phyloP scores from a whole-genome alignment of 768 basidiomycete species.

The Kwoniella botswanensis region DNA sequence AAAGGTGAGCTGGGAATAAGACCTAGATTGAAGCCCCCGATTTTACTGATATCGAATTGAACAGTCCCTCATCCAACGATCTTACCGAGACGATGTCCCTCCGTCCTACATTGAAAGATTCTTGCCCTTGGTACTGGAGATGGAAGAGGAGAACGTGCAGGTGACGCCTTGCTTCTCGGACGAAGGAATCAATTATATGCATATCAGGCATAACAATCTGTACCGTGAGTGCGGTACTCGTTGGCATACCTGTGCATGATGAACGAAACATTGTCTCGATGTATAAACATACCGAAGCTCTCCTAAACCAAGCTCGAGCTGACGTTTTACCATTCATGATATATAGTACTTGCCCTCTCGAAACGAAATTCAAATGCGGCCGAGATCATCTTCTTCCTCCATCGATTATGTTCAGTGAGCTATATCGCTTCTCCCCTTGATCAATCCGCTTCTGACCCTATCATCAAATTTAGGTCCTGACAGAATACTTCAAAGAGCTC shows the following conservation, averaged over 20 bases:
- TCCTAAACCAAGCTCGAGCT: not conserved
- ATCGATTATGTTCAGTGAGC: constrained; percentile 71
- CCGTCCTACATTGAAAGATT: constrained; percentile 89
- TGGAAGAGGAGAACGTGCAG: constrained; percentile 96
- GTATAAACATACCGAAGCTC: not conserved
- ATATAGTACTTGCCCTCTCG: constrained; percentile 85
- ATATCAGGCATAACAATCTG: constrained; percentile 96
- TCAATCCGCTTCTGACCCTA: not conserved
- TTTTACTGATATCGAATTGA: not conserved
- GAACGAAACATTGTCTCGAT: too few relatives aligned
- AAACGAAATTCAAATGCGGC: constrained; percentile 95
- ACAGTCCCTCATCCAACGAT: constrained; percentile 88
- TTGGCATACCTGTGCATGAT: not conserved
- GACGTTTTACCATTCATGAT: not conserved
- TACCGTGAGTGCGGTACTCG: constrained; percentile 70
- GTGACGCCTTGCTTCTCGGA: constrained; percentile 95
- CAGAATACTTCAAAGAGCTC: constrained; percentile 99
- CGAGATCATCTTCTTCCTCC: constrained; percentile 94
- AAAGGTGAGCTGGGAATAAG: too few relatives aligned
- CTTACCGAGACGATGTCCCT: constrained; percentile 94
- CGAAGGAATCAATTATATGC: constrained; percentile 96
- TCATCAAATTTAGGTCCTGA: constrained; percentile 68
- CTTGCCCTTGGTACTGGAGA: constrained; percentile 86
- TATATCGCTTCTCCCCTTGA: not conserved
- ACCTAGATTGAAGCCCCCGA: too few relatives aligned